phyloP scores from a whole-genome alignment of 495 filamentous ascomycete species.

The Penicillium alfredii region DNA sequence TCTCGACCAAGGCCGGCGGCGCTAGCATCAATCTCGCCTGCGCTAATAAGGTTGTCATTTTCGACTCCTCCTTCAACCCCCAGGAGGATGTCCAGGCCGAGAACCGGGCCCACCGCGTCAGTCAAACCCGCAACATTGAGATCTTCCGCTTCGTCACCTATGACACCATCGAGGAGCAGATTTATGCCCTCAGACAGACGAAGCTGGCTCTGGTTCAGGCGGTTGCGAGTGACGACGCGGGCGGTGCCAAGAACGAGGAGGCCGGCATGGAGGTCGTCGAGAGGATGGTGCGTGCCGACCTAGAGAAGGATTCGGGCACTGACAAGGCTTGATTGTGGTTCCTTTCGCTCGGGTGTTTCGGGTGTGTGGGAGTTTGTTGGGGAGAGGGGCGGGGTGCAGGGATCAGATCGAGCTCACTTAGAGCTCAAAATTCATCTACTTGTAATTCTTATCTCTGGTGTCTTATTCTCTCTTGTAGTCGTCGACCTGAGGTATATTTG shows the following conservation, averaged over 20 bases:
- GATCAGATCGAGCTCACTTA: no score
- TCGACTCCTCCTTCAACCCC: slow-evolving; percentile 91
- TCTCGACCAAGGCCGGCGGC: slow-evolving; percentile 89
- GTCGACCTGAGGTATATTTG: no score
- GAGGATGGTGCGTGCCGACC: slow-evolving; percentile 50
- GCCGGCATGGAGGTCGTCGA: slow-evolving; percentile 56
- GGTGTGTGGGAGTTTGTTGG: no score
- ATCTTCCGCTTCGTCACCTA: slow-evolving; percentile 74
- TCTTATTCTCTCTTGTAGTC: no score
- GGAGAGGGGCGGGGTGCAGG: no score
- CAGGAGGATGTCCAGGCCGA: slow-evolving; percentile 96
- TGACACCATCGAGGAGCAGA: slow-evolving; percentile 88
- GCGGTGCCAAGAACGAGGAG: slow-evolving; percentile 46
- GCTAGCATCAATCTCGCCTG: slow-evolving; percentile 91
- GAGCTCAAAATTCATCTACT: no score
- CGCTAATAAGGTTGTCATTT: slow-evolving; percentile 96
- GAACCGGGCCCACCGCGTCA: slow-evolving; percentile 91
- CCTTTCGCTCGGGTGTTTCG: no score
- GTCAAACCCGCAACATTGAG: slow-evolving; percentile 84
- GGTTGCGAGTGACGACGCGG: slow-evolving; percentile 59
- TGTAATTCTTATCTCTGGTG: no score
- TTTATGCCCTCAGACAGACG: slow-evolving; percentile 79
- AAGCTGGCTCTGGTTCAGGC: slow-evolving; percentile 89
- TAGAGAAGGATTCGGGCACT: no score
- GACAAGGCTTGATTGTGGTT: no score